A percentile compares a stretch with the other conserved stretches of the same genome.
phyloP scores from a whole-genome alignment of 1,284 basidiomycete species.

The Erythrobasidium hasegawianum region DNA sequence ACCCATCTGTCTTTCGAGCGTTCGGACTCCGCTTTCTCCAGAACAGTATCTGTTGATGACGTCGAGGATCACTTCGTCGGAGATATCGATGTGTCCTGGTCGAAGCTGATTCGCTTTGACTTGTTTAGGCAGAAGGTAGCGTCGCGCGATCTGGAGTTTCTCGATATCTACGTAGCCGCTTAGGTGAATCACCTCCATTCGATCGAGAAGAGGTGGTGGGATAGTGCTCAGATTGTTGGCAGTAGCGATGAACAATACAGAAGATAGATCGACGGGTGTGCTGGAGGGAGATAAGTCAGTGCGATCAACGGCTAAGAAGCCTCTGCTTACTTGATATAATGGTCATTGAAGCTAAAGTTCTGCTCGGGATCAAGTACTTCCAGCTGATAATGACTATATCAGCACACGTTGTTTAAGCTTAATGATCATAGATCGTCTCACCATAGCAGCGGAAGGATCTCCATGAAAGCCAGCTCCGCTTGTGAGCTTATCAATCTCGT shows the following conservation, averaged over 20 bases:
- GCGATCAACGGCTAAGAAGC: slow-evolving; percentile 44
- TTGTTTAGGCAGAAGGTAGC: slow-evolving; percentile 77
- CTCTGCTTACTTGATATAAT: slow-evolving; percentile 47
- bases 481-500: slow-evolving; percentile 53
- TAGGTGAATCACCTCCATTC: slow-evolving; percentile 51
- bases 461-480: slow-evolving; percentile 47
- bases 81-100: slow-evolving; percentile 57
- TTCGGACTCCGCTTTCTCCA: slow-evolving; percentile 85
- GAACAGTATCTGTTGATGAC: slow-evolving; percentile 71
- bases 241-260: slow-evolving; percentile 52
- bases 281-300: neutral
- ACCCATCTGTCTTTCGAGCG: slow-evolving; percentile 80
- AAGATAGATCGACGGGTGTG: slow-evolving; percentile 43
- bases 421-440: too few relatives aligned
- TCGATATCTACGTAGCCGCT: slow-evolving; percentile 52
- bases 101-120: slow-evolving; percentile 65
- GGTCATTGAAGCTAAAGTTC: slow-evolving; percentile 51
- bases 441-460: slow-evolving; percentile 51
- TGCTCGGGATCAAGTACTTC: slow-evolving; percentile 53
- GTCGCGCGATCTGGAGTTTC: slow-evolving; percentile 51
- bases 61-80: slow-evolving; percentile 65
- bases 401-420: too few relatives aligned
- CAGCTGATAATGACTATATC: too few relatives aligned
- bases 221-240: slow-evolving; percentile 53
- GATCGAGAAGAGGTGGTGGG: slow-evolving; percentile 50